phyloP scores from a whole-genome alignment of 164 flowering plant genomes.

The Platanus orientalis region DNA sequence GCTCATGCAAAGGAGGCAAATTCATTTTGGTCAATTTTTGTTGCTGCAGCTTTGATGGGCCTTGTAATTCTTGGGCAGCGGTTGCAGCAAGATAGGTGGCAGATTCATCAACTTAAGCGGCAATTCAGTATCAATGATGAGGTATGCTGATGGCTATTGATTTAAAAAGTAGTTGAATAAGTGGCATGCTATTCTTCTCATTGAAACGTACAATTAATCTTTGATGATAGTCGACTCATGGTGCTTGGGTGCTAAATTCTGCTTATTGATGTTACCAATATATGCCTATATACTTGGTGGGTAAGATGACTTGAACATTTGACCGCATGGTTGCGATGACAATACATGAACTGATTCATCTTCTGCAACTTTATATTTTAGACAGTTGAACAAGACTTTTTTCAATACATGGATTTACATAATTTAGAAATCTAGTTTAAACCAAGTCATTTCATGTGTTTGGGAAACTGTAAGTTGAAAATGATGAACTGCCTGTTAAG shows the following conservation, averaged over 20 bases:
- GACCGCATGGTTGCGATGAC: too few relatives aligned
- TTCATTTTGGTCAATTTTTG: slow-evolving; percentile 73
- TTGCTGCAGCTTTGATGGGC: slow-evolving; percentile 95
- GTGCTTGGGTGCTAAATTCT: neutral
- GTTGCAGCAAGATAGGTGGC: slow-evolving; percentile 90
- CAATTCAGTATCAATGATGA: slow-evolving; percentile 45
- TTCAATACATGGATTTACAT: too few relatives aligned
- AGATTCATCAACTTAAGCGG: slow-evolving; percentile 66
- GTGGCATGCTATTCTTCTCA: neutral
- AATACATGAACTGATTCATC: too few relatives aligned
- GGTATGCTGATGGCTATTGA: slow-evolving; percentile 30
- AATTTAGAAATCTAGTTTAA: too few relatives aligned
- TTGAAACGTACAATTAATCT: neutral
- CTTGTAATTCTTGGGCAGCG: slow-evolving; percentile 84
- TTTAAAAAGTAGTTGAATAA: too few relatives aligned
- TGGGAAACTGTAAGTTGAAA: too few relatives aligned
- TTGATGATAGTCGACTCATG: neutral
- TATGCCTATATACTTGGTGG: too few relatives aligned
- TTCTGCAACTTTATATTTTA: too few relatives aligned
- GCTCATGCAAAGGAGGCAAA: slow-evolving; percentile 72
- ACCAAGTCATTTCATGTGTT: too few relatives aligned
- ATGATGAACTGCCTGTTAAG: too few relatives aligned
- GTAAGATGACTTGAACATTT: too few relatives aligned
- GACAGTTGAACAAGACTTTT: too few relatives aligned
- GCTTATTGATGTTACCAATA: neutral